Evolutionary conservation across 2,329 filamentous ascomycete species (phyloP).

Genomic region (Exophiala spinifera): DNA sequence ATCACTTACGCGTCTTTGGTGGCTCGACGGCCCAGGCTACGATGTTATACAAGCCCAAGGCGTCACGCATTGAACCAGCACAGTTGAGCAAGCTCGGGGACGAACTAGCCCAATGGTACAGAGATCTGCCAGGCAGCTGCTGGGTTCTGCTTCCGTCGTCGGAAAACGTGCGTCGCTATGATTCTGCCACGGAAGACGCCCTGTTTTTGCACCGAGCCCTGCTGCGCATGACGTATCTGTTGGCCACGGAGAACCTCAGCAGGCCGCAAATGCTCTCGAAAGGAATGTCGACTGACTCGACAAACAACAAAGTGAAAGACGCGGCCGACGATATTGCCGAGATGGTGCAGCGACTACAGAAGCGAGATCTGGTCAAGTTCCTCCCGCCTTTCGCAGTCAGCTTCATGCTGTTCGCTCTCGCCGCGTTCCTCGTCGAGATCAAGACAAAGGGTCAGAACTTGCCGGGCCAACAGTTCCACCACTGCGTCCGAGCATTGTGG

Average conservation of each 20-base stretch:
- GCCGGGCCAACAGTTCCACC: conserved; percentile 19
- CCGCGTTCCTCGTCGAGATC: conserved; percentile 23
- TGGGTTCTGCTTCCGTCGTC: conserved; percentile 5
- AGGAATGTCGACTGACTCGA: conserved; percentile 4
- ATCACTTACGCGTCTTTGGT: conserved; percentile 17
- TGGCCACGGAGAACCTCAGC: conserved; percentile 20
- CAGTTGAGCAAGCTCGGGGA: conserved; percentile 12
- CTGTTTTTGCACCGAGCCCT: conserved; percentile 15
- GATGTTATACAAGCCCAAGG: conserved; percentile 20
- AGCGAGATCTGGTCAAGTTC: conserved; percentile 18
- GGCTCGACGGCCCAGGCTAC: conserved; percentile 19
- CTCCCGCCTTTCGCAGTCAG: conserved; percentile 19
- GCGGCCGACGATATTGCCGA: conserved; percentile 19
- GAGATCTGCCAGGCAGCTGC: conserved; percentile 15
- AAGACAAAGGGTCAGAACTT: conserved; percentile 15
- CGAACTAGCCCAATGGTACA: conserved; percentile 19
- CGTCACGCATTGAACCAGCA: conserved; percentile 8
- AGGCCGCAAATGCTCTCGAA: conserved; percentile 16
- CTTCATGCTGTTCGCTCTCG: conserved; percentile 22
- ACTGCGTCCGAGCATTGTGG: conserved; percentile 19
- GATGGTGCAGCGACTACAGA: conserved; percentile 14
- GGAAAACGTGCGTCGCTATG: not conserved
- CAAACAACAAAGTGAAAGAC: conserved; percentile 18
- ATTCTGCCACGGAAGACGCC: conserved; percentile 5
- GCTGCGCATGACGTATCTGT: conserved; percentile 18